These are phyloP conservation scores for Aspergillus sp. DNA, from an alignment of 2,329 filamentous ascomycete species.

Conservation along the genomic window DNA sequence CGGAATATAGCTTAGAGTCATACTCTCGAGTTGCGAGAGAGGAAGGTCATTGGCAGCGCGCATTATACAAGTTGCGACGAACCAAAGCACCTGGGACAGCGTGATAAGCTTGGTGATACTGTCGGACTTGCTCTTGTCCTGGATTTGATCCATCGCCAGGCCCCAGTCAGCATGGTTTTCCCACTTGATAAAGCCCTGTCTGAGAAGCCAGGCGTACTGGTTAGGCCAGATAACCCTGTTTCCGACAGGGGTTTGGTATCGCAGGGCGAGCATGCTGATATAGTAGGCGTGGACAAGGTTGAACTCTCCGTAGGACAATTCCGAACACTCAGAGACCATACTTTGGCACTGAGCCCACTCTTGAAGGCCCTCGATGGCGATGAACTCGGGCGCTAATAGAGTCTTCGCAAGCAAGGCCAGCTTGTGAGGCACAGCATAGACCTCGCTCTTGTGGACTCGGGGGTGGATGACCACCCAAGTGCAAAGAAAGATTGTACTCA, in stretches of 20 bases:
- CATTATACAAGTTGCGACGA: constrained; percentile 2
- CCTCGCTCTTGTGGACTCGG: background rate
- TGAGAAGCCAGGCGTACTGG: constrained; percentile 3
- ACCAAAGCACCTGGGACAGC: constrained; percentile 3
- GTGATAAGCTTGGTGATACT: constrained; percentile 5
- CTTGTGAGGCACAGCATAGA: constrained; percentile 1
- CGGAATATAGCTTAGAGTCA: constrained; percentile 8
- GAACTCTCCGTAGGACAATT: background rate
- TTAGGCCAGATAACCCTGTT: constrained; percentile 7
- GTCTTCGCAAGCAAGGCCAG: constrained; percentile 6
- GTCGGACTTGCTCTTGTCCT: constrained; percentile 5
- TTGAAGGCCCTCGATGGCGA: constrained; percentile 7
- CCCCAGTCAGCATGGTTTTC: background rate
- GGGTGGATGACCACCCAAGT: constrained; percentile 9
- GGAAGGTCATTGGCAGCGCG: background rate
- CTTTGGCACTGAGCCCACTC: constrained; percentile 7
- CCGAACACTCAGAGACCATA: constrained; percentile 1
- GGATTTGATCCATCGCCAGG: background rate
- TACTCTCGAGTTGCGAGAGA: constrained; percentile 3
- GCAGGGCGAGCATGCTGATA: constrained; percentile 8
- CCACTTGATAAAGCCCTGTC: background rate
- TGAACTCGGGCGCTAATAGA: constrained; percentile 6
- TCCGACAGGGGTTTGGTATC: background rate
- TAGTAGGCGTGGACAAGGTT: constrained; percentile 1
- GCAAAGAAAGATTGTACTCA: constrained; percentile 7